phyloP scores from a whole-genome alignment of 495 filamentous ascomycete genomes.

The Lasiosphaeris hirsuta region DNA sequence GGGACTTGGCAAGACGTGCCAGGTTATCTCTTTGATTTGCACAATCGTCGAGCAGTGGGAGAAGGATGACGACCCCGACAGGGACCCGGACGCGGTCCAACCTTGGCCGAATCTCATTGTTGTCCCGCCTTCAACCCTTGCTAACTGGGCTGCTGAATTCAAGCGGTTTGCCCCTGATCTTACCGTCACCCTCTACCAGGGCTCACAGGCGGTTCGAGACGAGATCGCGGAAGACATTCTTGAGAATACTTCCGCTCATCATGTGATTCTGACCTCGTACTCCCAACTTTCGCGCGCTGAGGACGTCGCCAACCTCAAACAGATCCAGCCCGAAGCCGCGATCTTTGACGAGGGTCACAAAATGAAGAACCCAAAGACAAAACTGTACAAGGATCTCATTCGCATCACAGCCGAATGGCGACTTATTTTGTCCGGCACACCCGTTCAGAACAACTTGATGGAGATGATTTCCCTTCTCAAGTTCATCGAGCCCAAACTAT shows the following conservation, averaged over 20 bases:
- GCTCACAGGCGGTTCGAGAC: slow-evolving; percentile 57
- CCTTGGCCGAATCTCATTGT: slow-evolving; percentile 81
- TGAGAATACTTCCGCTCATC: slow-evolving; percentile 59
- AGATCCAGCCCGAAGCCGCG: slow-evolving; percentile 55
- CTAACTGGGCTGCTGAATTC: slow-evolving; percentile 94
- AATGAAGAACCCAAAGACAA: slow-evolving; percentile 79
- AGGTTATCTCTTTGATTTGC: slow-evolving; percentile 89
- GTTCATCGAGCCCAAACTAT: slow-evolving; percentile 86
- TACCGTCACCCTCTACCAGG: slow-evolving; percentile 78
- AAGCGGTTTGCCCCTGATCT: slow-evolving; percentile 76
- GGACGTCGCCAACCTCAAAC: slow-evolving; percentile 38
- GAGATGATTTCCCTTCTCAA: slow-evolving; percentile 84
- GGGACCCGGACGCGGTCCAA: slow-evolving; percentile 34
- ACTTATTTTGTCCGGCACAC: slow-evolving; percentile 87
- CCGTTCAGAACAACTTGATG: slow-evolving; percentile 91
- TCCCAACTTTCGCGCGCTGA: slow-evolving; percentile 40
- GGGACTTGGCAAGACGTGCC: slow-evolving; percentile 96
- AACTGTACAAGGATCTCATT: slow-evolving; percentile 75
- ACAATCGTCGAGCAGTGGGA: slow-evolving; percentile 62
- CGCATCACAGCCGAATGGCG: slow-evolving; percentile 73
- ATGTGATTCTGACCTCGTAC: slow-evolving; percentile 92
- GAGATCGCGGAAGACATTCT: slow-evolving; percentile 64
- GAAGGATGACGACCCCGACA: slow-evolving; percentile 5
- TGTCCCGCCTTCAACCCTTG: slow-evolving; percentile 86
- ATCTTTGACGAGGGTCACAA: slow-evolving; percentile 93